A percentile compares a stretch with the other conserved stretches of the same genome.
phyloP scores from a whole-genome alignment of 345 rosid species.

The Geranium brycei region DNA sequence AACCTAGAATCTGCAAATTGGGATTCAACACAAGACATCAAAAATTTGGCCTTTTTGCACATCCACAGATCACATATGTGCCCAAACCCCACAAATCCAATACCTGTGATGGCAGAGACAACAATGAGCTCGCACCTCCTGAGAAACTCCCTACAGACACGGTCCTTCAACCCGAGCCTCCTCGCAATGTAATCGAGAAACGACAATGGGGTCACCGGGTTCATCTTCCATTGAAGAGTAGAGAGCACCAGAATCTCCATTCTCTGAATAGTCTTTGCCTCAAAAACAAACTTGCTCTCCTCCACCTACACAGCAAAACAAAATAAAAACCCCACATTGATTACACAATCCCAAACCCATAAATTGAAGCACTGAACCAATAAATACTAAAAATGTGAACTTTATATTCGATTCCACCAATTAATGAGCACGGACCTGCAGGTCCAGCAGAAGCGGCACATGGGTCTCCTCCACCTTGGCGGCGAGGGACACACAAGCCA shows the following conservation, averaged over 20 bases:
- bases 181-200: conserved; percentile 50
- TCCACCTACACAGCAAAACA: conserved; percentile 33
- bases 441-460: conserved; percentile 51
- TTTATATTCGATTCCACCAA: too few species aligned
- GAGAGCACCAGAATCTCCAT: conserved; percentile 70
- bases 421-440: conserved; percentile 23
- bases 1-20: conserved; percentile 34
- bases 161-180: conserved; percentile 44
- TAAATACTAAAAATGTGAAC: too few species aligned
- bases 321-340: conserved; percentile 4
- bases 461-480: conserved; percentile 33
- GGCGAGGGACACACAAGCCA: conserved; percentile 63
- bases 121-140: conserved; percentile 34
- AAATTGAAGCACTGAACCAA: background rate
- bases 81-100: background rate
- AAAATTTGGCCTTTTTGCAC: background rate
- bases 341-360: background rate
- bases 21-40: background rate
- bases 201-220: conserved; percentile 55
- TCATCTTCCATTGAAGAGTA: conserved; percentile 67
- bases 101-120: conserved; percentile 41
- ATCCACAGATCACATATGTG: background rate
- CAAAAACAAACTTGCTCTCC: conserved; percentile 42
- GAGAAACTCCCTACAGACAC: conserved; percentile 41
- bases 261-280: conserved; percentile 21